phyloP scores from a whole-genome alignment of 2,329 filamentous ascomycete species.

The Talaromyces sp. region DNA sequence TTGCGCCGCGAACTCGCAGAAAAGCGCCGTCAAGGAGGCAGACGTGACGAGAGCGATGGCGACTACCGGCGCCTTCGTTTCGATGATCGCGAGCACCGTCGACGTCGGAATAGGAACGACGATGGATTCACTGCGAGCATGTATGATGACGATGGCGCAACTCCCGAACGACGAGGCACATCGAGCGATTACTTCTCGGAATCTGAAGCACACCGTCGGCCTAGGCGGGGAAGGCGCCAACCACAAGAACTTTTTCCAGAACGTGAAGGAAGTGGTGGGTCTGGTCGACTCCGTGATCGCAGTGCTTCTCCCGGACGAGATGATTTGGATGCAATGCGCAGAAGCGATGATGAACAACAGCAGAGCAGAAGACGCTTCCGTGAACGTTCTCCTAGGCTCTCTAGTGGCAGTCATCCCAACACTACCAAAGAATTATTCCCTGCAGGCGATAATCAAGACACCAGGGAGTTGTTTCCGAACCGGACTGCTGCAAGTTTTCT shows the following conservation, averaged over 20 bases:
- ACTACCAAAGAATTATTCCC: conserved; percentile 61
- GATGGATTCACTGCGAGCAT: conserved; percentile 67
- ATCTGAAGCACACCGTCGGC: conserved; percentile 28
- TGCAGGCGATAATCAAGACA: conserved; percentile 31
- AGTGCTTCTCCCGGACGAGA: conserved; percentile 60
- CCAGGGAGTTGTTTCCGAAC: conserved; percentile 49
- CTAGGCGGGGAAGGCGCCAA: conserved; percentile 28
- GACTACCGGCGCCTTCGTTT: conserved; percentile 55
- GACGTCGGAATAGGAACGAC: conserved; percentile 45
- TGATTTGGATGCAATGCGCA: conserved; percentile 42
- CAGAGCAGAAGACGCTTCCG: conserved; percentile 40
- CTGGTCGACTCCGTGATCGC: conserved; percentile 52
- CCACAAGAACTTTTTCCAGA: conserved; percentile 39
- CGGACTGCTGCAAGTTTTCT: conserved; percentile 42
- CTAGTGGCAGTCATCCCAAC: conserved; percentile 32
- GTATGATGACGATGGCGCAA: conserved; percentile 65
- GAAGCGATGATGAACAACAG: conserved; percentile 35
- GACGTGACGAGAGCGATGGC: conserved; percentile 35
- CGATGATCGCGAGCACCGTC: conserved; percentile 55
- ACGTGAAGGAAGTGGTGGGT: conserved; percentile 24
- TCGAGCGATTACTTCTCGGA: conserved; percentile 28
- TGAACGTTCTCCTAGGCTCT: conserved; percentile 39
- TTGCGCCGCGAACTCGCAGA: conserved; percentile 55
- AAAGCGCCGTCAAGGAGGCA: conserved; percentile 37
- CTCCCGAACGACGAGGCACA: not conserved